Evolutionary conservation across 2,329 filamentous ascomycete genomes (phyloP), one percentile per base, ranked within the genome.

Genomic region (Mariannaea sp.): DNA sequence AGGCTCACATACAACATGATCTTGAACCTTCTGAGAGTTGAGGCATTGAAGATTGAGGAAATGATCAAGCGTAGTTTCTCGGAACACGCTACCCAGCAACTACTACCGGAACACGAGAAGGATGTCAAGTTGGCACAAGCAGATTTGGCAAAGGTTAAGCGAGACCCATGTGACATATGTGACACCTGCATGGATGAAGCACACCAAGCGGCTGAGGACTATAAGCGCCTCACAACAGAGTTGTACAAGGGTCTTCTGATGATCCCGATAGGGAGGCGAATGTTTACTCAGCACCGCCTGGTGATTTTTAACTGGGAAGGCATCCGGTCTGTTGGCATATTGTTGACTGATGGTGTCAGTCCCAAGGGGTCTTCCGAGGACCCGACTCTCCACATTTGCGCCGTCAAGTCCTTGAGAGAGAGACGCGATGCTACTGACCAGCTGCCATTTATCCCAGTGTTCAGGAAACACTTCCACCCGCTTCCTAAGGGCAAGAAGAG

Each of bases 61-160:
- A 99, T 99, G 94, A 99, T 99, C 78, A 99, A 99, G 80, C 88
- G 94, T 61, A 97, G 92, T 71, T 99, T 99, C 78, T 97, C 93
- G 46, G 94, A 99, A 72, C 94, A 99, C 73, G 93, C 93, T 19
- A 97, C 93, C 0, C 94, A 99, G 69, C 92, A 95, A 57, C 75
- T 97, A 10, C 78, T 97, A 1, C 94, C 94, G 0, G 92, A 97
- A 71, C 93, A 97, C 65, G 92, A 99, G 73, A 96, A 96, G 72
- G 89, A 92, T 53, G 91, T 99, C 56, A 92, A 93, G 70, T 64
- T 96, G 2, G 95, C 92, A 0, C 92, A 99, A 71, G 92, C 90
- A 4, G 93, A 95, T 74, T 75, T 99, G 50, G 91, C 86, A 48
- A 96, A 93, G 74, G 84, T 97, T 68, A 95, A 93, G 72, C 82